These are phyloP conservation scores for Candida tibetensis DNA, from an alignment of 805 yeast species.

Conservation along the genomic window DNA sequence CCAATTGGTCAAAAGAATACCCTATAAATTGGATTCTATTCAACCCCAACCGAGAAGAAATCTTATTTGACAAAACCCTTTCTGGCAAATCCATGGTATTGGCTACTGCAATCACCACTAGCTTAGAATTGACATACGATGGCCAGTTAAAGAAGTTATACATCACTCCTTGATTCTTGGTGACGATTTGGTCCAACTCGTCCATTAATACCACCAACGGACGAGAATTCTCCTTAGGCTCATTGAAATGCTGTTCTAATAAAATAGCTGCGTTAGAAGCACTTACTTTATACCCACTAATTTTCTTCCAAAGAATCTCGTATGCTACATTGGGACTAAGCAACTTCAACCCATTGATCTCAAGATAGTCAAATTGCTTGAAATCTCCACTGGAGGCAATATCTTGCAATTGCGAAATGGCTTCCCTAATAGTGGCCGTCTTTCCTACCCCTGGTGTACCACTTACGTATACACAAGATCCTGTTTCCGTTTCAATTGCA, in stretches of 20 bases:
- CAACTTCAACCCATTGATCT: constrained; percentile 87
- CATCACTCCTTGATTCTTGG: constrained; percentile 79
- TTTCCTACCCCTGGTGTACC: constrained; percentile 99
- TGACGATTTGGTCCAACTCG: constrained; percentile 89
- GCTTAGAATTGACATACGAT: constrained; percentile 68
- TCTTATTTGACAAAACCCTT: constrained; percentile 78
- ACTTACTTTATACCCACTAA: constrained; percentile 56
- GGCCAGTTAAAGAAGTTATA: constrained; percentile 99
- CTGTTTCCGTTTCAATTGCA: constrained; percentile 67
- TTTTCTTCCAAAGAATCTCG: constrained; percentile 75
- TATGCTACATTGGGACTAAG: constrained; percentile 78
- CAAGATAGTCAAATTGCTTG: constrained; percentile 65
- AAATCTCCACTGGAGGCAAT: constrained; percentile 23
- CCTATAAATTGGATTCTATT: constrained; percentile 87
- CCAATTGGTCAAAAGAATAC: constrained; percentile 75
- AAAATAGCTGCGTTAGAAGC: constrained; percentile 62
- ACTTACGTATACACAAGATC: constrained; percentile 84
- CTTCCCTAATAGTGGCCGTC: constrained; percentile 90
- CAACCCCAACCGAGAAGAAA: constrained; percentile 86
- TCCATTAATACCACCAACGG: constrained; percentile 81
- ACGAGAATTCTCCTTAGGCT: constrained; percentile 9
- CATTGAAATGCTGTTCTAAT: constrained; percentile 67
- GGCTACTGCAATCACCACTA: constrained; percentile 90
- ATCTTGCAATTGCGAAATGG: constrained; percentile 61
- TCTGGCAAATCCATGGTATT: constrained; percentile 98